Evolutionary conservation across 495 filamentous ascomycete genomes (phyloP), one percentile per base, ranked within the genome.

Genomic region (Thermochaetoides thermophila): DNA sequence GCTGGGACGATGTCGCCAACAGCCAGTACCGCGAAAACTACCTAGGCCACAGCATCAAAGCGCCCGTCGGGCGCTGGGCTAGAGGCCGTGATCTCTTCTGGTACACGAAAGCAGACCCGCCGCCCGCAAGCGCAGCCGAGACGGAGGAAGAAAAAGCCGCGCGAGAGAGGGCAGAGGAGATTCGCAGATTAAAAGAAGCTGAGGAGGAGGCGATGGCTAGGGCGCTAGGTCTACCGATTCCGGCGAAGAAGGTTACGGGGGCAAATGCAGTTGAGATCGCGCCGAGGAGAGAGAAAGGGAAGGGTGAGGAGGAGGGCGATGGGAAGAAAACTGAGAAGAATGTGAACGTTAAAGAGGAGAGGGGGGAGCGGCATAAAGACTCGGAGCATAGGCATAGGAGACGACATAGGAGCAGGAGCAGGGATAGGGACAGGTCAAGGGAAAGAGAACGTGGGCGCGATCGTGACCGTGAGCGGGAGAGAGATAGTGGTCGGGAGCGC

Each of bases 21-120:
- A 86, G 84, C 24, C 57, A 68, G 25, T 85, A 95, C 46, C 83
- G 89, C 45, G 87, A 97, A 52, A 95, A 97, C 56, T 97, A 97
- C 55, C 77, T 97, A 0, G 89, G 91, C 26, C 89, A 97, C 55
- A 91, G 82, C 15, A 50, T 97, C 32, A 97, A 91, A 74, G 89
- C 89, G 47, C 78, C 89, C 0, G 91, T 96, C 8, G 89, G 89
- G 8, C 81, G 89, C 31, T 97, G 91, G 89, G 85, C 93, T 44
- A 81, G 89, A 43, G 73, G 73, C n/a, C 71, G 70, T 35, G 87
- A 97, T 44, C 61, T 95, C 5, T 64, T 52, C 25, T 96, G 89
- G 89, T 96, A 96, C 43, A 74, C 86, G 3, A 87, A 82, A 51
- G 64, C 61, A 10, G 71, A 83, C 14, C 44, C 54, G 13, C 48